Conservation (phyloP, 2,329 filamentous ascomycete species). For the Sphaerulina vaccinii region DNA sequence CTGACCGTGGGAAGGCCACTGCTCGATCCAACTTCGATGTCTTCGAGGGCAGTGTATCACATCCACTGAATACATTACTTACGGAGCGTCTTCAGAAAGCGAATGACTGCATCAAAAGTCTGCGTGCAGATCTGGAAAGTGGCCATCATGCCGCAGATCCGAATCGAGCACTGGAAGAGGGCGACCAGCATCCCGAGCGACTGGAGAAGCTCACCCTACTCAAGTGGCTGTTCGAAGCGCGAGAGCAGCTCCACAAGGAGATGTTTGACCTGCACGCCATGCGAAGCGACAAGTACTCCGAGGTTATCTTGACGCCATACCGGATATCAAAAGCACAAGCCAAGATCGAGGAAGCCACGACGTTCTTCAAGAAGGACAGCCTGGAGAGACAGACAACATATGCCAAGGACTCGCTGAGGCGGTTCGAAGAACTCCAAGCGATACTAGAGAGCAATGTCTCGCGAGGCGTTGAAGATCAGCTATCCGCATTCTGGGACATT, state of each 20-base stretch:
- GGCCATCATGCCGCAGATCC: slow-evolving; percentile 68
- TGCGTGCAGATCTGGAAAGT: slow-evolving; percentile 70
- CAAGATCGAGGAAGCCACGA: slow-evolving; percentile 74
- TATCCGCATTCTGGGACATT: slow-evolving; percentile 97
- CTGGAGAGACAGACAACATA: slow-evolving; percentile 67
- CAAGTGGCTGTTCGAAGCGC: slow-evolving; percentile 95
- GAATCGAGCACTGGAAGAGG: slow-evolving; percentile 88
- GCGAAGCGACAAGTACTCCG: slow-evolving; percentile 77
- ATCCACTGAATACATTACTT: slow-evolving; percentile 77
- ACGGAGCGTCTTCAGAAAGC: slow-evolving; percentile 72
- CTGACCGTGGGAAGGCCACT: slow-evolving; percentile 66
- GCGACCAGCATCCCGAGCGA: slow-evolving; percentile 89
- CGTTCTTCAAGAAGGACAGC: slow-evolving; percentile 80
- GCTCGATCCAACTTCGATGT: slow-evolving; percentile 78
- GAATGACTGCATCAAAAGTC: slow-evolving; percentile 72
- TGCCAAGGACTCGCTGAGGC: slow-evolving; percentile 68
- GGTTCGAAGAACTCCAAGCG: slow-evolving; percentile 72
- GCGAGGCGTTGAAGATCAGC: slow-evolving; percentile 83
- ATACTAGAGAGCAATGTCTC: slow-evolving; percentile 82
- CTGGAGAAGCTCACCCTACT: slow-evolving; percentile 90
- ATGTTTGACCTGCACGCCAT: slow-evolving; percentile 81
- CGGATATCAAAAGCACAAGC: slow-evolving; percentile 68
- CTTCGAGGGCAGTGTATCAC: slow-evolving; percentile 80
- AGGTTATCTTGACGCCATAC: slow-evolving; percentile 80
- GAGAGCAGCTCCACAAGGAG: slow-evolving; percentile 82